phyloP scores from a whole-genome alignment of 2,329 filamentous ascomycete genomes.

The Paraphoma sp. region DNA sequence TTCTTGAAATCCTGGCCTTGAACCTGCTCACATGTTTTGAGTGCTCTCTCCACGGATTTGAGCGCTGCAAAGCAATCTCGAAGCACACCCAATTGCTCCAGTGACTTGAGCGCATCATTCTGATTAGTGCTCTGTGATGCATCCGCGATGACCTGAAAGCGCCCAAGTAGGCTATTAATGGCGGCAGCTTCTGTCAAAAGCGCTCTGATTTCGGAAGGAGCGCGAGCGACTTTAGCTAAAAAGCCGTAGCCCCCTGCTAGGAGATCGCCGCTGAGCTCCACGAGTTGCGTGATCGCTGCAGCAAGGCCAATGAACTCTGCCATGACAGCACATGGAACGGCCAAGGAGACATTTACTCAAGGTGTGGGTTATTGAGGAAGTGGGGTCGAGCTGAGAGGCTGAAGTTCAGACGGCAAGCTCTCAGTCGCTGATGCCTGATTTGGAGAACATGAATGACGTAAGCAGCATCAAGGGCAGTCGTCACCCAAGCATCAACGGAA shows the following conservation, averaged over 20 bases:
- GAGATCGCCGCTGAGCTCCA: constrained; percentile 8
- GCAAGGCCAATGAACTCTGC: constrained; percentile 7
- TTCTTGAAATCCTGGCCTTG: constrained; percentile 9
- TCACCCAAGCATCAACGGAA: too few species aligned
- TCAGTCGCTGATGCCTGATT: too few species aligned
- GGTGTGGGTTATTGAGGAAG: too few species aligned
- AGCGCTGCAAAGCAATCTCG: background rate
- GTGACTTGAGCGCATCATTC: background rate
- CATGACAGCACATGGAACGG: background rate
- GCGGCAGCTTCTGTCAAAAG: constrained; percentile 15
- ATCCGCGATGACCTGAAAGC: constrained; percentile 9
- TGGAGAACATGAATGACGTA: too few species aligned
- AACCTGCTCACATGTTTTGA: constrained; percentile 7
- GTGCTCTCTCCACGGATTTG: background rate
- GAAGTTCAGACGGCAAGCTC: too few species aligned
- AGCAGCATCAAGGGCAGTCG: too few species aligned
- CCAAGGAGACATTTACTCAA: too few species aligned
- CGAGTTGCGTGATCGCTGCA: constrained; percentile 12
- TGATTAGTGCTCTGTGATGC: background rate
- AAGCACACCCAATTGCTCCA: background rate
- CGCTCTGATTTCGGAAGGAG: constrained; percentile 13
- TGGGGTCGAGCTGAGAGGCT: too few species aligned
- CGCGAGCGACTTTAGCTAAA: constrained; percentile 10
- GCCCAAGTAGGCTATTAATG: constrained; percentile 14
- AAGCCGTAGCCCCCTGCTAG: constrained; percentile 17